A percentile compares a stretch with the other conserved stretches of the same genome.
Evolutionary conservation across 345 rosid genomes (phyloP).

Genomic region (Aquilaria yunnanensis): DNA sequence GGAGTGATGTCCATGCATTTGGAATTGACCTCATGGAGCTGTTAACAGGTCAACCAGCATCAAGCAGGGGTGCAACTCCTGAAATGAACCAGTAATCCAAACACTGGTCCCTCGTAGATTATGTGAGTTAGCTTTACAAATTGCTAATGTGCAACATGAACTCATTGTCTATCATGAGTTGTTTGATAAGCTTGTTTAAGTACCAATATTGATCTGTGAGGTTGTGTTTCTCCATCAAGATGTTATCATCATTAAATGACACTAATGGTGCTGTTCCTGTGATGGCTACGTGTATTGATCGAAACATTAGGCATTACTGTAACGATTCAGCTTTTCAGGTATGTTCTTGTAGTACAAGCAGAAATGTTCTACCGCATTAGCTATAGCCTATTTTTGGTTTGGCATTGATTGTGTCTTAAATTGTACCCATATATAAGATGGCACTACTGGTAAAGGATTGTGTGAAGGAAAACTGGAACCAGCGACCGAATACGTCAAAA

Average conservation of each 20-base stretch:
- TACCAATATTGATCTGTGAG: background rate
- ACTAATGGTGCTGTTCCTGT: conserved; percentile 5
- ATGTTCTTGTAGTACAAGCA: background rate
- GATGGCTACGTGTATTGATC: conserved; percentile 16
- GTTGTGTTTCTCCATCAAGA: conserved; percentile 4
- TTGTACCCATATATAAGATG: conserved; percentile 18
- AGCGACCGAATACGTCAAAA: conserved; percentile 23
- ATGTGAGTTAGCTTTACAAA: conserved; percentile 15
- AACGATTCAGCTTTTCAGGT: conserved; percentile 22
- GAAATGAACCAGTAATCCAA: conserved; percentile 9
- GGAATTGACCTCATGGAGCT: conserved; percentile 32
- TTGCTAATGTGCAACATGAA: background rate
- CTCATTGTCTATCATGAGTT: background rate
- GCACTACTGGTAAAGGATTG: conserved; percentile 26
- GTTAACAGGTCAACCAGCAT: conserved; percentile 28
- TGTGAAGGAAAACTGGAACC: conserved; percentile 23
- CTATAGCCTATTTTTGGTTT: background rate
- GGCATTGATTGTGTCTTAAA: background rate
- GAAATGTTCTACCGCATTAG: background rate
- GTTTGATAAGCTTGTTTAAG: background rate
- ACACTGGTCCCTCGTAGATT: conserved; percentile 26
- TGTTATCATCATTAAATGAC: conserved; percentile 19
- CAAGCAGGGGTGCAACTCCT: conserved; percentile 15
- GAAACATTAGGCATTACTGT: conserved; percentile 16
- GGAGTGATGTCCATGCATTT: conserved; percentile 25